Percentiles rank a stretch among this genome's conserved stretches.
These are phyloP conservation scores for Prasinococcaceae sp. DNA, from an alignment of 139 green algal species.

Conservation along the genomic window DNA sequence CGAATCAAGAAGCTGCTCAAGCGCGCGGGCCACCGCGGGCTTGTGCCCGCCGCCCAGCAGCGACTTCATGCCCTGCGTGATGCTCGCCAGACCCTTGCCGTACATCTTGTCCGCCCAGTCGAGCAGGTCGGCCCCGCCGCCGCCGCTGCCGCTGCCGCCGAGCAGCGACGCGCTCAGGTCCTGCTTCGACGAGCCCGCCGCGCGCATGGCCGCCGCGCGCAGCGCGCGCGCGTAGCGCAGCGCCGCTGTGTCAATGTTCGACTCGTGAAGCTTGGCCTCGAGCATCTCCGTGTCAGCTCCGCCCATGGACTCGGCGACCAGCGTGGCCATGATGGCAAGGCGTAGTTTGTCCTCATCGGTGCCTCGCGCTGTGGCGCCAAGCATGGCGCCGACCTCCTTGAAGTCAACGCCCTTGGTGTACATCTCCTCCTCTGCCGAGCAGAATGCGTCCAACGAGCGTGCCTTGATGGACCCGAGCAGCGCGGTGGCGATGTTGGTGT, in stretches of 20 bases:
- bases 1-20: constrained; percentile 85
- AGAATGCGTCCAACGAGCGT: constrained; percentile 62
- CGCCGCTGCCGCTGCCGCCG: constrained; percentile 5
- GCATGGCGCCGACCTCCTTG: constrained; percentile 4
- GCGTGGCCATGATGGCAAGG: constrained; percentile 70
- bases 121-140: constrained; percentile 41
- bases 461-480: constrained; percentile 75
- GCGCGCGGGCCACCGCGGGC: constrained; percentile 57
- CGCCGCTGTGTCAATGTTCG: constrained; percentile 55
- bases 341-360: constrained; percentile 73
- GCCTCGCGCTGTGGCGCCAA: constrained; percentile 16
- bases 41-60: constrained; percentile 50
- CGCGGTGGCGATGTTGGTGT: constrained; percentile 86
- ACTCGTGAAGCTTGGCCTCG: constrained; percentile 29
- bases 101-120: constrained; percentile 80
- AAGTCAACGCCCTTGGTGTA: constrained; percentile 43
- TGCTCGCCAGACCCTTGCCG: constrained; percentile 39
- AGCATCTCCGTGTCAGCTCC: constrained; percentile 28
- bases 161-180: constrained; percentile 8
- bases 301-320: constrained; percentile 36
- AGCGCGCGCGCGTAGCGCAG: constrained; percentile 78
- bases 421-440: constrained; percentile 69
- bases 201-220: constrained; percentile 66
- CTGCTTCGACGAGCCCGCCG: constrained; percentile 60
- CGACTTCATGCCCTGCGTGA: constrained; percentile 87